Evolutionary conservation across 768 basidiomycete genomes (phyloP).

Genomic region (Suillus variegatus): DNA sequence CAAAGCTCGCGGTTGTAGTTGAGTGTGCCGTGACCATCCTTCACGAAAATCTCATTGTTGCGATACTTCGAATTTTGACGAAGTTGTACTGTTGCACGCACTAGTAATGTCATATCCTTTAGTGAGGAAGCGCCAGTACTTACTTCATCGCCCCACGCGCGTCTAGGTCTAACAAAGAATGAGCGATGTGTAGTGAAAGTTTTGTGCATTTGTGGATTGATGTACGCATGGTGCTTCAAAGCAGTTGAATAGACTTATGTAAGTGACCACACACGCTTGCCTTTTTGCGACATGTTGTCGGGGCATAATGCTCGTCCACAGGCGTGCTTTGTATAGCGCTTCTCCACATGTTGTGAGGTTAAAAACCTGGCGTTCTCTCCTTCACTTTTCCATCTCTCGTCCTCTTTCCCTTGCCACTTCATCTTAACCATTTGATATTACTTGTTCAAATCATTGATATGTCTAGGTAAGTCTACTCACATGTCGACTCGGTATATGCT

Average conservation of each 20-base stretch:
- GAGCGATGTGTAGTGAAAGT: background rate
- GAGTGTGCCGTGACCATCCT: background rate
- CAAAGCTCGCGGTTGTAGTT: background rate
- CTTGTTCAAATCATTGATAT: background rate
- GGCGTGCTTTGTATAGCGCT: background rate
- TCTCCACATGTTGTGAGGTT: background rate
- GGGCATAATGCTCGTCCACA: background rate
- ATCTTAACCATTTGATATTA: background rate
- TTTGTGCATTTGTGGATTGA: background rate
- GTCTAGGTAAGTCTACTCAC: background rate
- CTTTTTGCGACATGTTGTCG: background rate
- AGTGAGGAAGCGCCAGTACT: background rate
- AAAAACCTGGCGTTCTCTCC: background rate
- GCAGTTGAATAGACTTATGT: background rate
- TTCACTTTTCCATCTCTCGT: background rate
- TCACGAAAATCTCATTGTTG: background rate
- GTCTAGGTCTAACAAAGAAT: background rate
- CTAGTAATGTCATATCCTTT: background rate
- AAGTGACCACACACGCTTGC: background rate
- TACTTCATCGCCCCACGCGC: background rate
- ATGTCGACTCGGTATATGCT: background rate
- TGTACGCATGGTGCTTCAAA: background rate
- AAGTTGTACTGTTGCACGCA: background rate
- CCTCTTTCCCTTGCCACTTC: background rate
- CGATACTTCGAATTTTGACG: background rate